Base-by-base conservation (phyloP, 345 rosid genomes). In the Isatis tinctoria region DNA sequence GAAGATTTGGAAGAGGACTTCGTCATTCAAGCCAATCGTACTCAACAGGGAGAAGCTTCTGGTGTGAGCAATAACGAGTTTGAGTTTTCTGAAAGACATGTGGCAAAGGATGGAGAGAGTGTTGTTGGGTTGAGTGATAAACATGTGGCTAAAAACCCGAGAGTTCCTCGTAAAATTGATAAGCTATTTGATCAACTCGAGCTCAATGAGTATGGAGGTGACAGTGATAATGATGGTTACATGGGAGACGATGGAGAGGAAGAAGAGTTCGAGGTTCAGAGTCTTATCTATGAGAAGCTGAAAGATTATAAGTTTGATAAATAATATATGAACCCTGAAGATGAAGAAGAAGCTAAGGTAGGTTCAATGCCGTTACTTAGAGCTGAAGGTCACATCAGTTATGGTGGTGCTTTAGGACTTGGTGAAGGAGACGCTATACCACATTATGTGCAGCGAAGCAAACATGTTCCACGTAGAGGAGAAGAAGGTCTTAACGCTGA, bases 401-500 rank as follows among this genome's bases (percentile, higher is more conserved):
- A 95, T 72, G 98, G 99, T 79, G 94, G 96, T 67, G 99, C 98
- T 5, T 78, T 95, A 74, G 84, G 97, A 76, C 98, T 98, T n/a
- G 98, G 98, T 77, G 98, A 95, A 87, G 97, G 98, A 81, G 99
- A 92, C 52, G 98, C 96, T 10, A 92, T 96, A 77, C 97, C 99
- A 2, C 98, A 92, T 82, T 92, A 96, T 78, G 99, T 92, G 53
- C 98, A 92, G 70, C 98, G 92, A 83, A 97, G 99, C 53, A 95
- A 95, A 81, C 97, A 97, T 86, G 92, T 95, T 33, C 99, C 97
- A 9, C 90, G 97, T 63, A 89, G 99, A 90, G 99, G 99, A 70
- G 99, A 96, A 85, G 99, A 92, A 81, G 99, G 98, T 86, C 88
- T 96, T 45, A 89, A 92, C 18, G 98, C 98, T 1, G 99, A 96